A percentile compares a stretch with the other conserved stretches of the same genome.
Conservation (phyloP, 2,329 filamentous ascomycete genomes). For the Rhytidhysteron rufulum region DNA sequence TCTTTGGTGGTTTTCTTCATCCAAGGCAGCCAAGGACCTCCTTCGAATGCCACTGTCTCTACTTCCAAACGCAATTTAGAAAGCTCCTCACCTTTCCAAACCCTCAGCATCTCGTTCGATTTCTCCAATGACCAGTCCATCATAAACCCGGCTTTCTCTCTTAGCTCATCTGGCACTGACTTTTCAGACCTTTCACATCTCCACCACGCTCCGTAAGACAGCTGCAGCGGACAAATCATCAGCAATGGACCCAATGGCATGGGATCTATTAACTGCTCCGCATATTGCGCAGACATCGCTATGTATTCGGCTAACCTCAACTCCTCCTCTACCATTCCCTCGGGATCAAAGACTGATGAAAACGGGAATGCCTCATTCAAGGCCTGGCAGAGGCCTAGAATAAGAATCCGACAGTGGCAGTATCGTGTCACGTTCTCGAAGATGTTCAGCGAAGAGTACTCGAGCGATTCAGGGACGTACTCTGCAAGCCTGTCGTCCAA, state of each 20-base stretch:
- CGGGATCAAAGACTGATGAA: not conserved
- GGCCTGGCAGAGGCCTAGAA: constrained; percentile 4
- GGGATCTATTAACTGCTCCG: constrained; percentile 5
- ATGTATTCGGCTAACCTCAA: constrained; percentile 2
- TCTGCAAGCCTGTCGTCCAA: constrained; percentile 1
- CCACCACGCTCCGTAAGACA: constrained; percentile 9
- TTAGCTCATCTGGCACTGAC: not conserved
- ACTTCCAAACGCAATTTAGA: not conserved
- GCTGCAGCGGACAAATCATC: constrained; percentile 6
- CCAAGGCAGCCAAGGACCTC: not conserved
- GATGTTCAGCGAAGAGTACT: constrained; percentile 2
- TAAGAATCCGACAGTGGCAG: constrained; percentile 8
- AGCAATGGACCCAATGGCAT: constrained; percentile 4
- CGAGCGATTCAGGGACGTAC: constrained; percentile 5
- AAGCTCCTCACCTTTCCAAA: constrained; percentile 1
- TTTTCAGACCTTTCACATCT: constrained; percentile 1
- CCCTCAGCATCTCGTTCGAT: constrained; percentile 1
- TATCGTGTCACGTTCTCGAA: constrained; percentile 7
- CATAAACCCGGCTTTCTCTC: not conserved
- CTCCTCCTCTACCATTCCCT: constrained; percentile 5
- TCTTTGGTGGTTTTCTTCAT: not conserved
- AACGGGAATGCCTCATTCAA: constrained; percentile 1
- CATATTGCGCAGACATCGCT: constrained; percentile 6
- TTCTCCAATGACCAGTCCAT: constrained; percentile 2
- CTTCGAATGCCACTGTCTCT: constrained; percentile 1